Conservation (phyloP, 805 yeast genomes). For the Wickerhamomyces tratensis region DNA sequence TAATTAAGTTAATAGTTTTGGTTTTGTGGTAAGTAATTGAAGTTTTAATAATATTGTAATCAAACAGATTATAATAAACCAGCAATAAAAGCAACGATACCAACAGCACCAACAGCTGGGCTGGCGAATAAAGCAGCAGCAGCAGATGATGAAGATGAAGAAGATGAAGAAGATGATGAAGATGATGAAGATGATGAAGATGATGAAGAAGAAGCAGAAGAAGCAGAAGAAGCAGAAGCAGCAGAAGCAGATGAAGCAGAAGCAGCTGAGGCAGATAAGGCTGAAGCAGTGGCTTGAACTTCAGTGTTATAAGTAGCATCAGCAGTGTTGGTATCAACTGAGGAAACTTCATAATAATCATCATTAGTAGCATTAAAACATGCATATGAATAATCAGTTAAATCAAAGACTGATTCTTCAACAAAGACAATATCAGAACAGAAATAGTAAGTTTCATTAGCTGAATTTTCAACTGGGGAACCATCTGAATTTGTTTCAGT, state of each 20-base stretch:
- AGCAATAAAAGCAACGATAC: conserved; percentile 13
- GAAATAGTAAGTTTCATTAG: conserved; percentile 33
- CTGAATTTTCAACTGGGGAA: conserved; percentile 25
- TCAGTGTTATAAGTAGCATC: conserved; percentile 16
- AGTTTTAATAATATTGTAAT: background rate
- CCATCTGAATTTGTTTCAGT: conserved; percentile 11
- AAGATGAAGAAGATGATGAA: conserved; percentile 4
- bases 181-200: conserved; percentile 5
- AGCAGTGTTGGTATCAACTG: conserved; percentile 12
- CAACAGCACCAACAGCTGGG: conserved; percentile 14
- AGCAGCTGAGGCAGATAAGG: conserved; percentile 9
- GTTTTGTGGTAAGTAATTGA: no score
- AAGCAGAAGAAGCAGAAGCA: conserved; percentile 3
- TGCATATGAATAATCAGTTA: conserved; percentile 22
- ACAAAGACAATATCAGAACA: conserved; percentile 37
- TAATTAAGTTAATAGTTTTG: no score
- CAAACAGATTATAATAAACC: conserved; percentile 7
- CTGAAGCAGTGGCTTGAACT: conserved; percentile 5
- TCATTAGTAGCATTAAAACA: conserved; percentile 34
- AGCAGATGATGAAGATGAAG: conserved; percentile 4
- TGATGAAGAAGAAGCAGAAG: conserved; percentile 8
- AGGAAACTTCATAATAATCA: conserved; percentile 25
- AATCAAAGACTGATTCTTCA: conserved; percentile 28
- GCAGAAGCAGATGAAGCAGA: conserved; percentile 11
- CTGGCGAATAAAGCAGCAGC: conserved; percentile 8